Evolutionary conservation across 164 flowering plant genomes (phyloP).

Genomic region (Aristolochia fimbriata): DNA sequence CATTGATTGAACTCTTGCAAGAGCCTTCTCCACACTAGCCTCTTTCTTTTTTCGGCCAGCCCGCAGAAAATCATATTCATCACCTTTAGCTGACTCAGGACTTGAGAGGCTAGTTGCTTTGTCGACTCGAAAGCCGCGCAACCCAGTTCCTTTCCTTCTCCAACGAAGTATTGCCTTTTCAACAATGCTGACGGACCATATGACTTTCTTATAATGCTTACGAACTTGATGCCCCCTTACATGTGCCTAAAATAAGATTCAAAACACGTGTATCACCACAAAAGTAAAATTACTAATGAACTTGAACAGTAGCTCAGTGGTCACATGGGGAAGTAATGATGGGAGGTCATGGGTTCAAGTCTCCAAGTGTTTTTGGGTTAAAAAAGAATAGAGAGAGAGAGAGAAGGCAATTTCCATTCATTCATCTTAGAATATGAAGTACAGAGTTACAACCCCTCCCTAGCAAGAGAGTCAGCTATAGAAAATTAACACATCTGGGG

Average conservation of each 20-base stretch:
- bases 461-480: too few relatives aligned
- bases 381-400: too few relatives aligned
- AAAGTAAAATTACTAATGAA: too few relatives aligned
- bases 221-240: conserved; percentile 79
- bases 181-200: conserved; percentile 79
- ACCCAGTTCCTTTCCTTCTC: conserved; percentile 72
- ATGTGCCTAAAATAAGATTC: conserved; percentile 44
- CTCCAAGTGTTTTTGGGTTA: too few relatives aligned
- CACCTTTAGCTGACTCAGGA: conserved; percentile 27
- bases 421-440: too few relatives aligned
- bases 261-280: too few relatives aligned
- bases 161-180: conserved; percentile 89
- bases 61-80: conserved; percentile 70
- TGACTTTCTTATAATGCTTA: conserved; percentile 48
- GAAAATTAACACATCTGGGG: too few relatives aligned
- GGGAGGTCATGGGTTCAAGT: too few relatives aligned
- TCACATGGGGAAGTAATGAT: too few relatives aligned
- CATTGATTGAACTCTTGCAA: conserved; percentile 77
- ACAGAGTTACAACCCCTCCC: too few relatives aligned
- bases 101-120: conserved; percentile 11
- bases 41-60: conserved; percentile 54
- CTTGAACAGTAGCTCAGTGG: too few relatives aligned
- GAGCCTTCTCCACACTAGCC: conserved; percentile 56
- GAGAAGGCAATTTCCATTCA: too few relatives aligned
- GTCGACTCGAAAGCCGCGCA: conserved; percentile 52